These are phyloP conservation scores for Begonia peltatifolia DNA, from an alignment of 306 rosid genomes.

Conservation along the genomic window DNA sequence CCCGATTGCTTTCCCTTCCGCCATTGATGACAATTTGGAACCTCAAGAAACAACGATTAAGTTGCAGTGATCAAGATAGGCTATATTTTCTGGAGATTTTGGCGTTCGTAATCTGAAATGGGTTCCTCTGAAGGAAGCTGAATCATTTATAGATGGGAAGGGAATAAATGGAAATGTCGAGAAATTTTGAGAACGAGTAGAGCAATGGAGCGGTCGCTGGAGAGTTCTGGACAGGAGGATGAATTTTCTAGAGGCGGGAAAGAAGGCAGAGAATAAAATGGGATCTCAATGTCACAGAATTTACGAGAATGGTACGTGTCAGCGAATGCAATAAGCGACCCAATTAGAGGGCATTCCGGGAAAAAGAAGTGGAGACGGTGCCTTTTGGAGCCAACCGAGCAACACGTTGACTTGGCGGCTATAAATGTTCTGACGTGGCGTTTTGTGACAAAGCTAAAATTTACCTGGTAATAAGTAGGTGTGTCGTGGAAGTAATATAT, in stretches of 20 bases:
- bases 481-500: no score
- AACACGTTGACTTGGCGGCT: no score
- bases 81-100: background rate
- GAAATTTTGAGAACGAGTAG: background rate
- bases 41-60: background rate
- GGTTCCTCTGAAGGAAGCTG: background rate
- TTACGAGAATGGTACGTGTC: background rate
- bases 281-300: background rate
- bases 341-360: conserved; percentile 6
- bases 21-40: conserved; percentile 22
- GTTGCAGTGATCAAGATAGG: background rate
- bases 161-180: conserved; percentile 3
- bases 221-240: conserved; percentile 1
- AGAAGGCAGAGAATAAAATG: background rate
- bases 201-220: conserved; percentile 25
- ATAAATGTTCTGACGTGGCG: no score
- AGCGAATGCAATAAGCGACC: background rate
- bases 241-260: conserved; percentile 13
- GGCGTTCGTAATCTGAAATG: background rate
- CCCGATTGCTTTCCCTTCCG: conserved; percentile 82
- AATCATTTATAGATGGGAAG: conserved; percentile 1
- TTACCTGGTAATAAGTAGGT: no score
- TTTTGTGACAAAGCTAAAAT: no score
- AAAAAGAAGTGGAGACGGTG: background rate
- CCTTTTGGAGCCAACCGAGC: background rate